Conservation (phyloP, 164 flowering plant genomes). For the Chloranthus sessilifolius region DNA sequence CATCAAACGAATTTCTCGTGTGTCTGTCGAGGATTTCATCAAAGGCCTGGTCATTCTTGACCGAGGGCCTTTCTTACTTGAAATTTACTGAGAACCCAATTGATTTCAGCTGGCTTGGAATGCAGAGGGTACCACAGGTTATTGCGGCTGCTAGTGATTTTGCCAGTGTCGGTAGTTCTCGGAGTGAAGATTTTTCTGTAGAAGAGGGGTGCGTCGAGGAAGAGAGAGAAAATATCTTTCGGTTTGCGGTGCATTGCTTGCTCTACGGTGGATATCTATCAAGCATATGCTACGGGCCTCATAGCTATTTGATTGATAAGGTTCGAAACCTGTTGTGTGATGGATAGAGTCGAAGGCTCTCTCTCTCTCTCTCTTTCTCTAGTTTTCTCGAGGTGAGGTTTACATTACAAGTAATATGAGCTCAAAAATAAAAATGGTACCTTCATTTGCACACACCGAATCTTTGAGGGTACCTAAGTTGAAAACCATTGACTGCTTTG, state of each 20-base stretch:
- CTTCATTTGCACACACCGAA: too few species aligned
- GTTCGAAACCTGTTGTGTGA: conserved; percentile 16
- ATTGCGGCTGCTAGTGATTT: background rate
- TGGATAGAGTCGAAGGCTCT: too few species aligned
- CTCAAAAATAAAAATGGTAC: too few species aligned
- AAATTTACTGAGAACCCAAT: conserved; percentile 29
- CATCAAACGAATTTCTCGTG: conserved; percentile 23
- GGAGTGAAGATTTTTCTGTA: conserved; percentile 11
- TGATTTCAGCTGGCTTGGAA: conserved; percentile 40
- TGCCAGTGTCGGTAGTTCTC: background rate
- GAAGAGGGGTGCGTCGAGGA: conserved; percentile 3
- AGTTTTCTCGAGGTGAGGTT: too few species aligned
- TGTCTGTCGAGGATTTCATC: conserved; percentile 27
- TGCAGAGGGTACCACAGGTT: background rate
- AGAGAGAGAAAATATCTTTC: conserved; percentile 17
- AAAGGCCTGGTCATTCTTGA: conserved; percentile 39
- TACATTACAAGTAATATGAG: too few species aligned
- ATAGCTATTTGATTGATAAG: conserved; percentile 14
- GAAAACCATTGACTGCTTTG: too few species aligned
- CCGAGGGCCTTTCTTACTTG: conserved; percentile 22
- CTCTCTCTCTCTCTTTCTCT: too few species aligned
- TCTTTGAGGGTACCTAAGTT: too few species aligned
- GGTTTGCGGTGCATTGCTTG: conserved; percentile 48
- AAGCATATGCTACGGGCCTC: conserved; percentile 37
- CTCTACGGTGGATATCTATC: conserved; percentile 45